Conservation (phyloP, 2,329 filamentous ascomycete species). For the Nemania sp. region DNA sequence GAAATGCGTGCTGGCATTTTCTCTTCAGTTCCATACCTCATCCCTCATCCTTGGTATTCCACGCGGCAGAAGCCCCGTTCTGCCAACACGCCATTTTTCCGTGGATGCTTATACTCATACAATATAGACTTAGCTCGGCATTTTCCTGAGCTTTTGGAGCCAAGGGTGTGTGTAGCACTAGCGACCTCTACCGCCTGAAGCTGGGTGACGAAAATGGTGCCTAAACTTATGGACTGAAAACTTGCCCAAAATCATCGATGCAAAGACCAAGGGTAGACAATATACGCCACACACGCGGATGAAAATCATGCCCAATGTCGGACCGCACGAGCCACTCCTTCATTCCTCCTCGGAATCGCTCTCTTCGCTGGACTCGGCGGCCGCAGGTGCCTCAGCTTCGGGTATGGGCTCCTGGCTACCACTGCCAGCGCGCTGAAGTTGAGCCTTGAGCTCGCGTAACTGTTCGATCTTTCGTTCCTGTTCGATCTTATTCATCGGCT, state of each 20-base stretch:
- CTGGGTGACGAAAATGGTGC: neutral
- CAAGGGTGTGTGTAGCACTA: neutral
- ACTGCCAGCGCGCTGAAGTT: slow-evolving; percentile 50
- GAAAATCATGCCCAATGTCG: neutral
- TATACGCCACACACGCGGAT: neutral
- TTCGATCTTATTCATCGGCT: slow-evolving; percentile 74
- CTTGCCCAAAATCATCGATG: slow-evolving; percentile 1
- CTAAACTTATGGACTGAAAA: neutral
- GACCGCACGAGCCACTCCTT: neutral
- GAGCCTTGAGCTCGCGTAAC: slow-evolving; percentile 62
- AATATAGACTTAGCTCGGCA: slow-evolving; percentile 19
- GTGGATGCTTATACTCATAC: slow-evolving; percentile 28
- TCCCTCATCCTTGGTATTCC: slow-evolving; percentile 16
- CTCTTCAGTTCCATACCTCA: neutral
- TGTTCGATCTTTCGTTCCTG: slow-evolving; percentile 69
- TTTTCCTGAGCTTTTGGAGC: neutral
- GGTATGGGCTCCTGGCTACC: slow-evolving; percentile 44
- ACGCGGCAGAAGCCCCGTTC: slow-evolving; percentile 9
- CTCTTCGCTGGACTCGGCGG: slow-evolving; percentile 36
- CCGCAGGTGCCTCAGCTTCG: slow-evolving; percentile 30
- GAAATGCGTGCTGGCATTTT: slow-evolving; percentile 5
- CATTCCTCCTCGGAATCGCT: slow-evolving; percentile 40
- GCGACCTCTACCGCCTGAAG: neutral
- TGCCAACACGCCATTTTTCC: slow-evolving; percentile 11
- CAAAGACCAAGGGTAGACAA: slow-evolving; percentile 1